Conservation (phyloP, 2,329 filamentous ascomycete genomes). For the Paracoccidioides brasiliensis region DNA sequence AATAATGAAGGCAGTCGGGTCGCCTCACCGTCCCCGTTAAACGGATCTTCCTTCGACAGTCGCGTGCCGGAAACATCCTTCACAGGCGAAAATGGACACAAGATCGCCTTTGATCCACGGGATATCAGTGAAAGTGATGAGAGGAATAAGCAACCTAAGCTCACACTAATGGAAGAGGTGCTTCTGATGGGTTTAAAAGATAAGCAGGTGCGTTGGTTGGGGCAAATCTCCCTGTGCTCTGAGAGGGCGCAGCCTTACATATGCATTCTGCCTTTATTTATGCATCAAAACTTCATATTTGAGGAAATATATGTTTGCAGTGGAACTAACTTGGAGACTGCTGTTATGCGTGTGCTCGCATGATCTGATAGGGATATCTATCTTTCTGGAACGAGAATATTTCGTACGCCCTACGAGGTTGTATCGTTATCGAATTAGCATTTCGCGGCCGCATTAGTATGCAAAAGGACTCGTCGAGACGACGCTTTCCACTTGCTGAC, state of each 20-base stretch:
- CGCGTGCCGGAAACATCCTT: conserved; percentile 65
- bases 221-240: not conserved
- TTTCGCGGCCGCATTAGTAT: conserved; percentile 95
- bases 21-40: conserved; percentile 49
- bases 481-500: conserved; percentile 86
- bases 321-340: not conserved
- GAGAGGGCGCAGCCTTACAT: no score
- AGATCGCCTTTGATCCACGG: conserved; percentile 93
- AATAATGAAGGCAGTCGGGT: conserved; percentile 53
- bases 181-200: conserved; percentile 91
- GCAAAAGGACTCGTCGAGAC: conserved; percentile 87
- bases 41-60: conserved; percentile 43
- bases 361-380: conserved; percentile 62
- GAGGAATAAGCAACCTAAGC: conserved; percentile 91
- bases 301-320: not conserved
- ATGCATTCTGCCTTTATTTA: no score
- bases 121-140: conserved; percentile 96
- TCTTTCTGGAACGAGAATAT: conserved; percentile 99
- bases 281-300: not conserved
- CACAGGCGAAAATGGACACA: conserved; percentile 86
- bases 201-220: conserved; percentile 62
- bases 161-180: conserved; percentile 98
- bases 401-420: conserved; percentile 90
- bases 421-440: conserved; percentile 94
- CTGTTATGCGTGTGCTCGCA: not conserved